Conservation (phyloP, 2,329 filamentous ascomycete species). For the Diaporthe batatas region DNA sequence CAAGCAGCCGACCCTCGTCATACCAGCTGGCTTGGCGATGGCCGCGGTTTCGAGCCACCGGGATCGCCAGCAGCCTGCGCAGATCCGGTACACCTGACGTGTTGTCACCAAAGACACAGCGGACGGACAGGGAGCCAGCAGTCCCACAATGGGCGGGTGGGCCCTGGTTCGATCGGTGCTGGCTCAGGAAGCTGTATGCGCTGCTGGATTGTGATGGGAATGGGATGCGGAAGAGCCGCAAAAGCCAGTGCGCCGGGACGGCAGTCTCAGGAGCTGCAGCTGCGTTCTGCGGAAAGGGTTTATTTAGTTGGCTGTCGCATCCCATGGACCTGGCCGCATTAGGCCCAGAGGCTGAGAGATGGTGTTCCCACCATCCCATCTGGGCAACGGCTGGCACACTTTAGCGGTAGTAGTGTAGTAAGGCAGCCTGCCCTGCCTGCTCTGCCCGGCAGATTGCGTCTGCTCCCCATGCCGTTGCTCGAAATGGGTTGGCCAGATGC, state of each 20-base stretch:
- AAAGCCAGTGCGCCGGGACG: constrained; percentile 16
- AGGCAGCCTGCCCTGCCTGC: too few species aligned
- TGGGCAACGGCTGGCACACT: not conserved
- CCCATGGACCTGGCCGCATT: not conserved
- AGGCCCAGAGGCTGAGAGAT: not conserved
- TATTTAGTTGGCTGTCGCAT: not conserved
- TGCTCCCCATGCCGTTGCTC: constrained; percentile 1
- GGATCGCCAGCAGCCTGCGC: constrained; percentile 32
- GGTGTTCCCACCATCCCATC: constrained; percentile 12
- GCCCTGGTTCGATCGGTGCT: not conserved
- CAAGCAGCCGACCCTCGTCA: not conserved
- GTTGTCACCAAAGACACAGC: not conserved
- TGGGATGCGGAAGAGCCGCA: constrained; percentile 16
- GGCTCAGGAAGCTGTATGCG: constrained; percentile 8
- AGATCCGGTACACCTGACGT: constrained; percentile 17
- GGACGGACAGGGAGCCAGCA: not conserved
- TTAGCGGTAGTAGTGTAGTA: too few species aligned
- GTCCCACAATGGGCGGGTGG: not conserved
- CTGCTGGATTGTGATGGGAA: not conserved
- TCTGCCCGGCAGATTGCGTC: constrained; percentile 15
- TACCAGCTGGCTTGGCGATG: not conserved
- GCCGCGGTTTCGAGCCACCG: constrained; percentile 28
- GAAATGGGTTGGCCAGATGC: constrained; percentile 8
- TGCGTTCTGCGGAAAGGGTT: not conserved
- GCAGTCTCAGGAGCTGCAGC: constrained; percentile 28